Evolutionary conservation across 495 filamentous ascomycete species (phyloP), one percentile per base, ranked within the genome.

Genomic region (Pseudomonodictys pantanalensis): DNA sequence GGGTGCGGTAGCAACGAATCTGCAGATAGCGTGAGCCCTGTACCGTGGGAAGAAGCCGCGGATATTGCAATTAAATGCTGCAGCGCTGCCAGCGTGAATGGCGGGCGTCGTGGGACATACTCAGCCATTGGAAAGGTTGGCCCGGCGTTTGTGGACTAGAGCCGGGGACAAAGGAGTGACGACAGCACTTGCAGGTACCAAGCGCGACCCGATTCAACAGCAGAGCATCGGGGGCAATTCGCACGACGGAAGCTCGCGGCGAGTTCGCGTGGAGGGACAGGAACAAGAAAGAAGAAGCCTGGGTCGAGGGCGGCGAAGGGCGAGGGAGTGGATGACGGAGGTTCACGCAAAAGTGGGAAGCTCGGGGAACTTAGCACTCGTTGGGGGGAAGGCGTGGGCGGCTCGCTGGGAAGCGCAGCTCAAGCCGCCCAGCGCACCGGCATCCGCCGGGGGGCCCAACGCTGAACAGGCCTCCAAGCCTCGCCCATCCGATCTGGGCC

Each of bases 121-220:
- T 67, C 64, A 52, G 64, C 64, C 64, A 67, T 55, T 20, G 54
- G 61, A 53, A 35, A 23, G 10, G 20, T 41, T n/a, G 46, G 25
- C 17, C 17, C 43, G 18, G 43, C 43, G 24, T 22, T 26, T 4
- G 18, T 46, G 43, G 17, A 24, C 10, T 7, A 15, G 46, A 49
- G 28, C 46, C 23, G 46, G 20, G 46, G 47, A 65, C 56, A 61
- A 65, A 65, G 57, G 57, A 60, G 57, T 45, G 56, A 57, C 50
- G 56, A 45, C 28, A 56, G 41, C 49, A 11, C 7, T 8, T 2
- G 25, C 15, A 60, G 15, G 50, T 48, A 51, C n/a, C 43, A 51
- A 25, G 17, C 29, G 43, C 29, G 43, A 15, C 17, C 38, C 11
- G 20, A 50, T 23, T 58, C 46, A 58, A 29, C 20, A 58, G 25